Evolutionary conservation across 2,329 filamentous ascomycete species (phyloP).

Genomic region (Parastagonospora nodorum): DNA sequence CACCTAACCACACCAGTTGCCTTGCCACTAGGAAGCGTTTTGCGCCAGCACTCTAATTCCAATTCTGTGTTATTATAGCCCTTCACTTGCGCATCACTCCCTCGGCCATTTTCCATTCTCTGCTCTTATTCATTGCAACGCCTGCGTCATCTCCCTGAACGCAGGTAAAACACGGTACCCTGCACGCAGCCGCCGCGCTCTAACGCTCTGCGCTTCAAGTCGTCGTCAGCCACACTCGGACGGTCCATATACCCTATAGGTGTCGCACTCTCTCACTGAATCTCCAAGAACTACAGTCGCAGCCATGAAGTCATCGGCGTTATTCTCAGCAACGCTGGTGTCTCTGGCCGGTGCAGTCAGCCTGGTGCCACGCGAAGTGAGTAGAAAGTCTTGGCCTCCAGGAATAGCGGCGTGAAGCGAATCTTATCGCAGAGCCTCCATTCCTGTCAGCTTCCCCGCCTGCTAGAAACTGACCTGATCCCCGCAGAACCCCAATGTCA

Average conservation of each 20-base stretch:
- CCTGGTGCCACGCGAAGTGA: conserved; percentile 42
- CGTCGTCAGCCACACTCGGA: conserved; percentile 3
- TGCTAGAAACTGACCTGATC: conserved; percentile 14
- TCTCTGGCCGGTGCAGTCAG: conserved; percentile 34
- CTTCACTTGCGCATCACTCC: not conserved
- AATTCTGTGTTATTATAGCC: not conserved
- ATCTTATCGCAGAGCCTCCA: conserved; percentile 12
- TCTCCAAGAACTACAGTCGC: not conserved
- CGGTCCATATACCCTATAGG: conserved; percentile 1
- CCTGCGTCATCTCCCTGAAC: not conserved
- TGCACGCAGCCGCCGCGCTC: conserved; percentile 3
- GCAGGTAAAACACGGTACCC: not conserved
- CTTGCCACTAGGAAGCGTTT: not conserved
- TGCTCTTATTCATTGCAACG: not conserved
- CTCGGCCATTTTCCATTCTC: not conserved
- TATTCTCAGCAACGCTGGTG: conserved; percentile 36
- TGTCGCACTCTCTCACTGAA: not conserved
- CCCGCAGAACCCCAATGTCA: conserved; percentile 50
- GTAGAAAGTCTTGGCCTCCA: conserved; percentile 32
- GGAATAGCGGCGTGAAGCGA: conserved; percentile 17
- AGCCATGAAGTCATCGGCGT: conserved; percentile 38
- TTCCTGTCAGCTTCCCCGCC: conserved; percentile 4
- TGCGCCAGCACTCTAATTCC: not conserved
- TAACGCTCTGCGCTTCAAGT: conserved; percentile 2
- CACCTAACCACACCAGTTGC: not conserved